phyloP scores from a whole-genome alignment of 2,329 filamentous ascomycete species.

The Talaromyces sp. region DNA sequence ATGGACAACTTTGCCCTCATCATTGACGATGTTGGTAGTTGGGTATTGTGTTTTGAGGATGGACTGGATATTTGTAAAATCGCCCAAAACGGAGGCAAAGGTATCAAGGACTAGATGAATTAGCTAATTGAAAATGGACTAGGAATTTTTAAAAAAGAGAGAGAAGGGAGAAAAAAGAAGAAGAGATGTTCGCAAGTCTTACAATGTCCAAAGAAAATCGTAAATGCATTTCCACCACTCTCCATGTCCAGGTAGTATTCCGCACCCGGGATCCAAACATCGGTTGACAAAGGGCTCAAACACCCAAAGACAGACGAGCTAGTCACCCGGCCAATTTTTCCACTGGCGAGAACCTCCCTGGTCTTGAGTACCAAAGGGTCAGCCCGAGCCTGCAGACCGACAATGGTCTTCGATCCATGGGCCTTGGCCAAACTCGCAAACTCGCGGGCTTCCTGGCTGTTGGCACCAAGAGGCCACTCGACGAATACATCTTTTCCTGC shows the following conservation, averaged over 20 bases:
- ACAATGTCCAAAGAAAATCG: constrained; percentile 9
- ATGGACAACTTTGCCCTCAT: not conserved
- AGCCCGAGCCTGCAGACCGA: constrained; percentile 5
- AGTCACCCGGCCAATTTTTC: not conserved
- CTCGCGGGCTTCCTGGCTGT: not conserved
- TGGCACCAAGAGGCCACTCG: constrained; percentile 6
- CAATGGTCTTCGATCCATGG: constrained; percentile 2
- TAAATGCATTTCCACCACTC: constrained; percentile 3
- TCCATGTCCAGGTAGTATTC: constrained; percentile 8
- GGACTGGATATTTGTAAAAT: constrained; percentile 4
- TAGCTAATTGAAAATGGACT: not conserved
- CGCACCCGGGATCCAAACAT: constrained; percentile 1
- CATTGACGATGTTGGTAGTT: not conserved
- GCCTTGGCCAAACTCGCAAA: not conserved
- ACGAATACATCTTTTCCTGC: constrained; percentile 8
- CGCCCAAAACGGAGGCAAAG: constrained; percentile 6
- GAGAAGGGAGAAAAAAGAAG: not conserved
- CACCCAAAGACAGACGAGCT: constrained; percentile 4
- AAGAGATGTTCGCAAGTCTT: not conserved
- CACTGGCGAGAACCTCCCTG: not conserved
- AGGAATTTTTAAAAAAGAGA: not conserved
- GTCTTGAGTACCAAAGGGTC: constrained; percentile 4
- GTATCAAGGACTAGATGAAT: constrained; percentile 2
- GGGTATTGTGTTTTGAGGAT: constrained; percentile 1
- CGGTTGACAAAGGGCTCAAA: not conserved